Conservation (phyloP, 495 filamentous ascomycete genomes). For the Aspergillus cavernicola region DNA sequence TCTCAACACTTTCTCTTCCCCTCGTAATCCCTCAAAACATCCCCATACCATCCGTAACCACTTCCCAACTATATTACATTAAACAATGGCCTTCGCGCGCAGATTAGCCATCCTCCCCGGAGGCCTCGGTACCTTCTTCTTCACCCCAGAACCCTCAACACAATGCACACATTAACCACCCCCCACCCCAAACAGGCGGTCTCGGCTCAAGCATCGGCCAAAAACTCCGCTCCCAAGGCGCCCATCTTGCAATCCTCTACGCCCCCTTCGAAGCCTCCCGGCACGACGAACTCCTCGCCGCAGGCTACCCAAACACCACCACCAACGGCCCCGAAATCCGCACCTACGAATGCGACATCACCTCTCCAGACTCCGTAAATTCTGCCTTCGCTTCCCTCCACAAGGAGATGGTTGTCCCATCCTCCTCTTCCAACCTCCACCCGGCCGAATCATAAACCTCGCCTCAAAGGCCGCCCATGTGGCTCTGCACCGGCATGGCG, state of each 20-base stretch:
- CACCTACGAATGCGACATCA: constrained; percentile 43
- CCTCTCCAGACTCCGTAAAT: constrained; percentile 34
- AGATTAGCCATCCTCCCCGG: constrained; percentile 36
- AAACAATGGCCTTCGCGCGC: background rate
- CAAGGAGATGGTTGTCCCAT: constrained; percentile 21
- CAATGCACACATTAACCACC: background rate
- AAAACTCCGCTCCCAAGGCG: constrained; percentile 34
- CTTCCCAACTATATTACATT: too few species aligned
- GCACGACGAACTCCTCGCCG: constrained; percentile 32
- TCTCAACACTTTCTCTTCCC: background rate
- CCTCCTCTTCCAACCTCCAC: constrained; percentile 18
- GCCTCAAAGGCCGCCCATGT: constrained; percentile 38
- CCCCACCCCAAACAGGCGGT: constrained; percentile 23
- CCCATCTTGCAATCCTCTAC: constrained; percentile 37
- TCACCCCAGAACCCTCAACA: background rate
- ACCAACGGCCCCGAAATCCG: constrained; percentile 21
- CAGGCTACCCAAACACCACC: constrained; percentile 16
- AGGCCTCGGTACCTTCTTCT: constrained; percentile 39
- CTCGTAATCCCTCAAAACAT: too few species aligned
- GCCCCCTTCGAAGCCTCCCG: constrained; percentile 38
- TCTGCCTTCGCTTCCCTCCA: constrained; percentile 25
- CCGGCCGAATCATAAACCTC: constrained; percentile 37
- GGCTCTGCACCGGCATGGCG: constrained; percentile 38
- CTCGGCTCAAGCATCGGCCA: constrained; percentile 39
- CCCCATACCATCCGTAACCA: too few species aligned